phyloP scores from a whole-genome alignment of 805 yeast genomes.

The Kodamaea hsintzibuensis region DNA sequence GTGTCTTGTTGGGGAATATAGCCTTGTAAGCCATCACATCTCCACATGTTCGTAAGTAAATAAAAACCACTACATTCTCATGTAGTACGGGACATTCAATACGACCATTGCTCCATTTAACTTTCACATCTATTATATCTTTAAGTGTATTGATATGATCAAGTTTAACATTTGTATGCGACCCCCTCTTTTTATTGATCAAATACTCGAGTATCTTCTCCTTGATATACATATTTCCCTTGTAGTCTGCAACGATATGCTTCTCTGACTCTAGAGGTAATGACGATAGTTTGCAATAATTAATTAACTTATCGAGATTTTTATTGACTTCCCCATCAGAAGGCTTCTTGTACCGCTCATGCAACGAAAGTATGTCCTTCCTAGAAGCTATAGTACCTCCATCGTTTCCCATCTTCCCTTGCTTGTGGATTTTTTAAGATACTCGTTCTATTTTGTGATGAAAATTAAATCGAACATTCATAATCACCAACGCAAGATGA shows the following conservation, averaged over 20 bases:
- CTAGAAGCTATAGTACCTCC: slow-evolving; percentile 73
- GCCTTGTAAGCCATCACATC: slow-evolving; percentile 34
- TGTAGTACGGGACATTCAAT: slow-evolving; percentile 33
- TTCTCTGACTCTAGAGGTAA: slow-evolving; percentile 35
- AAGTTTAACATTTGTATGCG: background rate
- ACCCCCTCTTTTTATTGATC: slow-evolving; percentile 23
- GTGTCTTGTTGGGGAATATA: slow-evolving; percentile 2
- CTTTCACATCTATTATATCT: slow-evolving; percentile 27
- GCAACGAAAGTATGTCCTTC: slow-evolving; percentile 45
- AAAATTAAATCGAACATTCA: background rate
- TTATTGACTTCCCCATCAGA: slow-evolving; percentile 19
- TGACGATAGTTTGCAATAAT: slow-evolving; percentile 31
- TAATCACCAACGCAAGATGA: background rate
- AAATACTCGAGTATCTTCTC: slow-evolving; percentile 61
- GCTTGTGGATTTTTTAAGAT: background rate
- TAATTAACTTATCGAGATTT: background rate
- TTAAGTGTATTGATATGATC: slow-evolving; percentile 24
- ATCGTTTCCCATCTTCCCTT: slow-evolving; percentile 45
- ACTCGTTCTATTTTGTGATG: background rate
- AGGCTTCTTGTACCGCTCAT: slow-evolving; percentile 10
- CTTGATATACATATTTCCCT: slow-evolving; percentile 66
- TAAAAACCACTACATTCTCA: slow-evolving; percentile 16
- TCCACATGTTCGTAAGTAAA: slow-evolving; percentile 40
- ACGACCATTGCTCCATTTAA: slow-evolving; percentile 19
- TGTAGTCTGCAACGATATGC: slow-evolving; percentile 67